Evolutionary conservation across 208 protist genomes (phyloP), one percentile per base, ranked within the genome.

Genomic region (Wallacemonas sp.): DNA sequence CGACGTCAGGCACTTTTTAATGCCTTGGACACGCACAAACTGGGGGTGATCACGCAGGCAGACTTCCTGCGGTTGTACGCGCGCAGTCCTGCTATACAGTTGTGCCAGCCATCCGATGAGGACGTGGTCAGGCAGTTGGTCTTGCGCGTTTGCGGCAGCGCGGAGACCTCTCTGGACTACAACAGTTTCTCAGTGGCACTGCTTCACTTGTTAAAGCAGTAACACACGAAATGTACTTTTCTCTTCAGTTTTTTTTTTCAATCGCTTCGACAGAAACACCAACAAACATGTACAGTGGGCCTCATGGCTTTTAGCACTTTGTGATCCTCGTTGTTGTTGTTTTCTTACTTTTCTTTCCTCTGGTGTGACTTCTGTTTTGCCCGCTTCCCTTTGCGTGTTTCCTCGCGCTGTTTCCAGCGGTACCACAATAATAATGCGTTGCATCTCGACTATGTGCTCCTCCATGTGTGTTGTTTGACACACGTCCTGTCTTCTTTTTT

Each of bases 1-100:
- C 77, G 77, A 25, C 68, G 72, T 1, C 71, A 65, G 46, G 72
- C 72, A 25, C 67, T 82, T 14, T 82, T 71, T 66, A 22, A 50
- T 12, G 61, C 68, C 2, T 44, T 82, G 52, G 61, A 76, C 38
- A 25, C 2, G 11, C 50, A 57, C 14, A 39, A 28, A 14, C 38
- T 28, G 23, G 62, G 62, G 26, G 25, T 39, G 25, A 25, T 82
- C 29, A 67, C 44, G 32, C 39, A 31, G 33, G 59, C 38, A 18
- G 72, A 74, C 18, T 46, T 82, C 1, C 26, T 78, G 22, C 62
- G 44, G 1, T 44, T 82, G 29, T 77, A 75, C 50, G 33, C 59
- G 18, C 61, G 72, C 18, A 82, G 77, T 42, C 72, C 72, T 12
- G 61, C 64, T 16, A 45, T 82, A 41, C 72, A 82, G 41, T 22